Evolutionary conservation across 1,284 basidiomycete species (phyloP), one percentile per base, ranked within the genome.

Genomic region (Sanguinoderma infundibulare): DNA sequence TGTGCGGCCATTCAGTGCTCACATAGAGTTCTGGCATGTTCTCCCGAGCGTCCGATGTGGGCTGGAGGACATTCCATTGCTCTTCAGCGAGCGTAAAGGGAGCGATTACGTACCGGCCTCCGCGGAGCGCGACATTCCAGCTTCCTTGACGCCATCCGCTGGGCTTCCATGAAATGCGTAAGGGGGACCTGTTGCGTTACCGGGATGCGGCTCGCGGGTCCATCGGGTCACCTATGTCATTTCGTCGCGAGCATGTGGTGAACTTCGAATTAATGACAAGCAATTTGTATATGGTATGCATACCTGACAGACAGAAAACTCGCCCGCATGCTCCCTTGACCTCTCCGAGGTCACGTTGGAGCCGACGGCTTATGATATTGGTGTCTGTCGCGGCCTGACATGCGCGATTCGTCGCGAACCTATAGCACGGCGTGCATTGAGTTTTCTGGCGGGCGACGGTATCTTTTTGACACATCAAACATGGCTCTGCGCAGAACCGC

Each of bases 41-140:
- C 57, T 42, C 38, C 53, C 54, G 55, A 47, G 17, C 56, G 28
- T 44, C 50, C 26, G 26, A 28, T 1, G 22, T 10, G n/a, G 36
- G 22, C 38, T 36, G 46, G 53, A 56, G 40, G 50, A 14, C 59
- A 38, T 56, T 47, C 54, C 47, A 52, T 39, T 40, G 32, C 40
- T 35, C 35, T 28, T 28, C 8, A 40, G 15, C 46, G 46, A 32
- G 44, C 40, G 38, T n/a, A 60, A 60, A 57, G 57, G 57, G 40
- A 55, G 58, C 44, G 54, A 60, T 65, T 65, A 65, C 64, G 64
- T 65, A 65, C 60, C 58, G 49, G 49, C 53, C 49, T 62, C 64
- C 53, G 61, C 57, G 56, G 64, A 51, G 53, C 54, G 55, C 52
- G 58, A 47, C 44, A 55, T 51, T 51, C 20, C 47, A 10, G 20